phyloP scores from a whole-genome alignment of 306 rosid genomes.

The Herpetospermum pedunculosum region DNA sequence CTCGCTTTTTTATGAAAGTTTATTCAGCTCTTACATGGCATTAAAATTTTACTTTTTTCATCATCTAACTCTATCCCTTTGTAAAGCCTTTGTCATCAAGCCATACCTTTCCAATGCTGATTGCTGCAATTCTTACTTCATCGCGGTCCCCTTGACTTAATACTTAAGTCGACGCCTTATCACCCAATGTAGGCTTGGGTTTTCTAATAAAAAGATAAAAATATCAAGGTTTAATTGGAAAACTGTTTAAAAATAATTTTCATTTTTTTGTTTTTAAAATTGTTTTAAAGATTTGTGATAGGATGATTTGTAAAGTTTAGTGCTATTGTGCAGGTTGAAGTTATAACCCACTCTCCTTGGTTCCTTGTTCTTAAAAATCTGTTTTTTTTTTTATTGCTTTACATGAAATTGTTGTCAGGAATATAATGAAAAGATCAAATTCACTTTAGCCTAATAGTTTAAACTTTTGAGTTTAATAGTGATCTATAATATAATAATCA shows the following conservation, averaged over 20 bases:
- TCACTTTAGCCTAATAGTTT: neutral
- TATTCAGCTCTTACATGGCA: neutral
- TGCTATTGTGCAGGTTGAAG: neutral
- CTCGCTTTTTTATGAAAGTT: neutral
- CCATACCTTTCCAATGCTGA: neutral
- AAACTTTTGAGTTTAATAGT: neutral
- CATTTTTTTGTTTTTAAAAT: neutral
- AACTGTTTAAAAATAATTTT: neutral
- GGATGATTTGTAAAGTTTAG: neutral
- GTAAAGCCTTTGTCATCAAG: neutral
- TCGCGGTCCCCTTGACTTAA: neutral
- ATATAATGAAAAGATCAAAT: neutral
- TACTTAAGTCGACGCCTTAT: neutral
- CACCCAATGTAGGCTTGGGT: neutral
- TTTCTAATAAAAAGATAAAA: neutral
- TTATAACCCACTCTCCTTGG: neutral
- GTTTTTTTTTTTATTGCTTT: neutral
- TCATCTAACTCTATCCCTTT: neutral
- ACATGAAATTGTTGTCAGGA: neutral
- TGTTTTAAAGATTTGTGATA: neutral
- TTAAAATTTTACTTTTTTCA: neutral
- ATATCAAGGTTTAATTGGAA: neutral
- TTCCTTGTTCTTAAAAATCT: neutral
- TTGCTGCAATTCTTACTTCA: neutral
- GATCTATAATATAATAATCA: neutral